phyloP scores from a whole-genome alignment of 805 yeast species.

The Nakazawaea siamensis region DNA sequence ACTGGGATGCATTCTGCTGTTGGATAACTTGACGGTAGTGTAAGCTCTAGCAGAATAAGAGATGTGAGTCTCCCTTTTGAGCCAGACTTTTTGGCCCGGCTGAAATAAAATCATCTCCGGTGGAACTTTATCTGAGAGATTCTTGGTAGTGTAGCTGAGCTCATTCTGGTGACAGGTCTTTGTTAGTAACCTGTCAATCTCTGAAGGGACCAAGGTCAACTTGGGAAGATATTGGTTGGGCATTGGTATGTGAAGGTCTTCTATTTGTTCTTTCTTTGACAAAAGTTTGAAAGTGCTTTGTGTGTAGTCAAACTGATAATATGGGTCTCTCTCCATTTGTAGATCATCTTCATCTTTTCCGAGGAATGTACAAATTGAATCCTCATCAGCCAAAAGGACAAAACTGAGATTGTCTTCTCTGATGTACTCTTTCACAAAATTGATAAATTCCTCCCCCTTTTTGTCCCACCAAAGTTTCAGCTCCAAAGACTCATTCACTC shows the following conservation, averaged over 20 bases:
- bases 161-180: neutral
- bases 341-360: neutral
- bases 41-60: no score
- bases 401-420: conserved; percentile 24
- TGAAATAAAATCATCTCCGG: no score
- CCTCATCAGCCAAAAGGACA: conserved; percentile 23
- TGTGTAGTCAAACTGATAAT: no score
- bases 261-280: neutral
- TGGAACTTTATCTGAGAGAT: conserved; percentile 30
- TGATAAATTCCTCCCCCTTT: conserved; percentile 27
- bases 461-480: conserved; percentile 34
- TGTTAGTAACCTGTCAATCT: neutral
- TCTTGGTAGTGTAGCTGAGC: conserved; percentile 19
- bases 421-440: conserved; percentile 23
- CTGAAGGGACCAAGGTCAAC: conserved; percentile 20
- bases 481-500: conserved; percentile 22
- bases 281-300: neutral
- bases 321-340: neutral
- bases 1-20: no score
- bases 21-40: no score
- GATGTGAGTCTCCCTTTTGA: no score
- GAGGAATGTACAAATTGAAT: neutral
- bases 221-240: conserved; percentile 29
- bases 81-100: no score
- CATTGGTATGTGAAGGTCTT: conserved; percentile 17